These are phyloP conservation scores for Fomitopsis betulina DNA, from an alignment of 1,284 basidiomycete genomes.

Conservation along the genomic window DNA sequence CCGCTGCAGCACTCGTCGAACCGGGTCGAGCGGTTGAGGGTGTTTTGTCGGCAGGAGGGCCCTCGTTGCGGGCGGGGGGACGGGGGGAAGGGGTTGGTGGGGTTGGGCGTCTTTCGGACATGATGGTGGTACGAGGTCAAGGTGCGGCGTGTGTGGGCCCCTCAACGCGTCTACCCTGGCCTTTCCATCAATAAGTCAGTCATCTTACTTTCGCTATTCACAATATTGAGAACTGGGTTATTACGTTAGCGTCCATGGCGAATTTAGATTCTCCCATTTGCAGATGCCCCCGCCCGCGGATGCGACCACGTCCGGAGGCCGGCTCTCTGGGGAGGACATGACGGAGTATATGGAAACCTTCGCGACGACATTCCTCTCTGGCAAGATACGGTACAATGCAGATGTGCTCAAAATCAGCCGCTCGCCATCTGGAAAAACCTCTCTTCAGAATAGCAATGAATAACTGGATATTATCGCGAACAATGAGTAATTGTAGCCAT, in stretches of 20 bases:
- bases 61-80: too few relatives aligned
- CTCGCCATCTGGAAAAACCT: too few relatives aligned
- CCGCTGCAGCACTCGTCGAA: too few relatives aligned
- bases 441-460: too few relatives aligned
- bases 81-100: too few relatives aligned
- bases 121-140: too few relatives aligned
- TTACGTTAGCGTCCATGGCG: constrained; percentile 48
- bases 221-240: neutral
- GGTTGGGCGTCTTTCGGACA: too few relatives aligned
- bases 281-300: constrained; percentile 41
- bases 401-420: constrained; percentile 41
- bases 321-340: constrained; percentile 50
- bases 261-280: constrained; percentile 49
- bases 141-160: constrained; percentile 54
- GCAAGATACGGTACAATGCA: constrained; percentile 38
- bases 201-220: constrained; percentile 1
- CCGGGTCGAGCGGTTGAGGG: too few relatives aligned
- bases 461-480: too few relatives aligned
- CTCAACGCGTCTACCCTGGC: constrained; percentile 47
- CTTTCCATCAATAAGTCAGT: constrained; percentile 52
- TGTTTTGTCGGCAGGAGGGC: too few relatives aligned
- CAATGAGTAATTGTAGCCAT: too few relatives aligned
- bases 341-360: constrained; percentile 47
- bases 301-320: constrained; percentile 32
- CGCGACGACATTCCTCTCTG: constrained; percentile 38